Evolutionary conservation across 164 flowering plant genomes (phyloP), one percentile per base, ranked within the genome.

Genomic region (Vitis amurensis): DNA sequence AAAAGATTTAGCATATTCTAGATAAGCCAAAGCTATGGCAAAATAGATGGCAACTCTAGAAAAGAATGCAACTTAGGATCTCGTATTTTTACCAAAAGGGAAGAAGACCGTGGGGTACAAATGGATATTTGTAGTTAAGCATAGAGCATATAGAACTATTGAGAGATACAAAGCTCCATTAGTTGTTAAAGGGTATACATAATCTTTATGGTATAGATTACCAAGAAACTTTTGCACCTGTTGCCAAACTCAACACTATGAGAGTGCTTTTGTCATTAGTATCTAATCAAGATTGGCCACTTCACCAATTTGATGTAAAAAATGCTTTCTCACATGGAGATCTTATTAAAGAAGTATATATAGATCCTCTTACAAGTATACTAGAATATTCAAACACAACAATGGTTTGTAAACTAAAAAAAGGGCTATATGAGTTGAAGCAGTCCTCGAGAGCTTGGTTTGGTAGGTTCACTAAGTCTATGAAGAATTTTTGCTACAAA

Each of bases 81-180:
- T 59, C 44, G 44, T 31, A 6, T 6, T 6, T 6, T 31, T 31
- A 6, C 44, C 44, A 31, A 31, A 31, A 6, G 44, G 44, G 7
- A 31, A 31, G 44, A 31, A 31, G 44, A 31, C 44, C 4, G 8
- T 31, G 44, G 44, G 4, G 0, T 31, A 6, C 1, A 31, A 6
- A 31, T 31, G 44, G 44, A 2, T 31, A 2, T 31, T 31, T 31
- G 7, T 31, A 31, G 44, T 31, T 6, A 31, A 31, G 7, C 44
- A 31, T 6, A 31, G 7, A 31, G 68, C 59, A 51, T 23, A 65
- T 65, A 57, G 59, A n/a, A 29, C 50, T 12, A 52, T 65, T 65
- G 59, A 52, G 12, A 65, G 68, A 17, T 65, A 51, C 68, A 65
- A 65, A 65, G 59, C 44, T 65, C 49, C 58, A 47, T 30, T 65